Conservation (phyloP, 352 stramenopile genomes). For the Plasmopara halstedii region DNA sequence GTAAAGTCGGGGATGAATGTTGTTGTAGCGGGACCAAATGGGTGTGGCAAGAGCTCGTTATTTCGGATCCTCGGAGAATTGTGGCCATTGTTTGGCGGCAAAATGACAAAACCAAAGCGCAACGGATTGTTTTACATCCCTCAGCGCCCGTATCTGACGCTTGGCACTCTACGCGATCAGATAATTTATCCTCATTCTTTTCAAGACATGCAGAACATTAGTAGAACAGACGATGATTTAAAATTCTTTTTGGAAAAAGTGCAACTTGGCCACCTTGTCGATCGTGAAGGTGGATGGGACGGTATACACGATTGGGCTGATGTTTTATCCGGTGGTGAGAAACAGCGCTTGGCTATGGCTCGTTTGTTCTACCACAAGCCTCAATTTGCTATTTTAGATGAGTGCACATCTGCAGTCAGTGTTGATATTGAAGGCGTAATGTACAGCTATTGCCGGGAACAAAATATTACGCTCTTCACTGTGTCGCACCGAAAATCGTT, state of each 20-base stretch:
- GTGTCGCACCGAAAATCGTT: constrained; percentile 88
- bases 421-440: constrained; percentile 84
- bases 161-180: constrained; percentile 83
- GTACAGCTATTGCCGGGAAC: constrained; percentile 77
- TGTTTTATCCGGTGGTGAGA: constrained; percentile 85
- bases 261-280: constrained; percentile 68
- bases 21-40: constrained; percentile 77
- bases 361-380: constrained; percentile 87
- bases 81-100: constrained; percentile 77
- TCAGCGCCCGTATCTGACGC: constrained; percentile 82
- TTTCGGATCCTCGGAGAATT: constrained; percentile 86
- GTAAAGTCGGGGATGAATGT: constrained; percentile 88
- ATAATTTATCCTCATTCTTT: constrained; percentile 84
- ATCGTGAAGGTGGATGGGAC: constrained; percentile 69
- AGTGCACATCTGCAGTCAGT: constrained; percentile 79
- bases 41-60: constrained; percentile 81
- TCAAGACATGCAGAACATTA: constrained; percentile 49
- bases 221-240: constrained; percentile 55
- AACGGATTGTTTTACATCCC: constrained; percentile 89
- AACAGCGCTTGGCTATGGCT: constrained; percentile 87
- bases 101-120: constrained; percentile 66
- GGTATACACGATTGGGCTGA: constrained; percentile 83
- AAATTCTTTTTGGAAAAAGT: constrained; percentile 72
- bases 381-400: constrained; percentile 87
- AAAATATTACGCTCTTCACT: constrained; percentile 89